Evolutionary conservation across 768 basidiomycete species (phyloP), one percentile per base, ranked within the genome.

Genomic region (Roridomyces roridus): DNA sequence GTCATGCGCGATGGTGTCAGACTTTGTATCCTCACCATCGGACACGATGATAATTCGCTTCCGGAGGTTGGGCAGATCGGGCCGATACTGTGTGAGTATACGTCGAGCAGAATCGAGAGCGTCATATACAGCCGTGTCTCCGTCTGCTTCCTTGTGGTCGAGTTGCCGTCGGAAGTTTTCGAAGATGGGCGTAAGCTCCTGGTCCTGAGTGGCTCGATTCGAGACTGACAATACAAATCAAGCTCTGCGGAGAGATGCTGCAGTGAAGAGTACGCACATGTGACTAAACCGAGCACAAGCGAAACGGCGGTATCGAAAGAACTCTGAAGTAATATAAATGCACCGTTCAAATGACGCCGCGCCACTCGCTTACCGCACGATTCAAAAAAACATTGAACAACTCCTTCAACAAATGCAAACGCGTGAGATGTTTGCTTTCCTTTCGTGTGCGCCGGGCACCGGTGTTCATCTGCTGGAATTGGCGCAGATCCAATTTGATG

Each of bases 321-420:
- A n/a, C 67, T 52, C 70, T 71, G 42, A 14, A 15, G 10, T 21
- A 46, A 15, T 2, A n/a, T 2, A 41, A 23, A 8, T 4, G 34
- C 31, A 24, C n/a, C 2, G 21, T 24, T 29, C 7, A 36, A 23
- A n/a, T 11, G 24, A 53, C 39, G 20, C 39, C 39, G 14, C 14
- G 9, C 42, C 37, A 34, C 3, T 11, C 9, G 57, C 63, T 51
- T 37, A 69, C 70, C 4, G 62, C 67, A 3, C 70, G 67, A 55
- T 71, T 71, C 5, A 71, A 45, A 43, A 71, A 71, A 0, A 69
- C 64, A 43, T 67, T 66, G 51, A 69, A 71, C 11, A 71, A 41
- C 28, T 67, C 68, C 31, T 69, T 68, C 46, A 69, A 26, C 2
- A 71, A 50, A 25, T 68, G 57, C 42, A 71, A 43, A 8, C 70